Conservation (phyloP, 148 eudicot species). For the Simmondsia chinensis region DNA sequence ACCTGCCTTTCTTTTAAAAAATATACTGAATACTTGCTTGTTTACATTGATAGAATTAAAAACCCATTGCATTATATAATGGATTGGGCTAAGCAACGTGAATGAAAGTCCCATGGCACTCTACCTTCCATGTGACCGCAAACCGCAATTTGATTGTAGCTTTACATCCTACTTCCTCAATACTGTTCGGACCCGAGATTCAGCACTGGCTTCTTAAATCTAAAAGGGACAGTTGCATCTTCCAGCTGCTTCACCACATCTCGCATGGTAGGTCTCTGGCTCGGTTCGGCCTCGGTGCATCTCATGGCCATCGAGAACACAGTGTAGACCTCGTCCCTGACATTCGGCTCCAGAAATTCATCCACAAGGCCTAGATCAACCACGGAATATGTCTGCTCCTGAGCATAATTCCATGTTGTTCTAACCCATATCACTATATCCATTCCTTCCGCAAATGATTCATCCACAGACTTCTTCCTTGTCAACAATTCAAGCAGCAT, state of each 20-base stretch:
- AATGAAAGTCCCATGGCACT: too few relatives aligned
- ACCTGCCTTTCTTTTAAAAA: too few relatives aligned
- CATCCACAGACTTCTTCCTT: slow-evolving; percentile 39
- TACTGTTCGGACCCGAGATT: too few relatives aligned
- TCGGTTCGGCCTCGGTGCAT: slow-evolving; percentile 52
- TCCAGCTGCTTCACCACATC: slow-evolving; percentile 56
- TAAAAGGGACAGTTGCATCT: slow-evolving; percentile 14
- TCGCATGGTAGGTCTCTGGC: slow-evolving; percentile 65
- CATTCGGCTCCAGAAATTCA: slow-evolving; percentile 35
- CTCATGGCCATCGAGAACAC: slow-evolving; percentile 47
- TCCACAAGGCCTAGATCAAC: slow-evolving; percentile 34
- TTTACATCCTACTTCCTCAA: too few relatives aligned
- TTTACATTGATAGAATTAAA: too few relatives aligned
- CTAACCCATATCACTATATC: slow-evolving; percentile 53
- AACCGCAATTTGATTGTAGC: too few relatives aligned
- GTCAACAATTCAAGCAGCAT: slow-evolving; percentile 58
- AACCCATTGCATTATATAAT: too few relatives aligned
- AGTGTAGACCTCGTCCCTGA: slow-evolving; percentile 38
- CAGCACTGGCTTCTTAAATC: slow-evolving; percentile 18
- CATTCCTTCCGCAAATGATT: slow-evolving; percentile 28
- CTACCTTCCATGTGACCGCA: too few relatives aligned
- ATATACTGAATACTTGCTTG: too few relatives aligned
- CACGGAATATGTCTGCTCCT: slow-evolving; percentile 28
- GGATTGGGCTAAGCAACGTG: too few relatives aligned
- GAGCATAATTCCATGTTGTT: slow-evolving; percentile 24